These are phyloP conservation scores for Globomyces pollinis-pini DNA, from an alignment of 192 early-diverging fungal species.

Conservation along the genomic window DNA sequence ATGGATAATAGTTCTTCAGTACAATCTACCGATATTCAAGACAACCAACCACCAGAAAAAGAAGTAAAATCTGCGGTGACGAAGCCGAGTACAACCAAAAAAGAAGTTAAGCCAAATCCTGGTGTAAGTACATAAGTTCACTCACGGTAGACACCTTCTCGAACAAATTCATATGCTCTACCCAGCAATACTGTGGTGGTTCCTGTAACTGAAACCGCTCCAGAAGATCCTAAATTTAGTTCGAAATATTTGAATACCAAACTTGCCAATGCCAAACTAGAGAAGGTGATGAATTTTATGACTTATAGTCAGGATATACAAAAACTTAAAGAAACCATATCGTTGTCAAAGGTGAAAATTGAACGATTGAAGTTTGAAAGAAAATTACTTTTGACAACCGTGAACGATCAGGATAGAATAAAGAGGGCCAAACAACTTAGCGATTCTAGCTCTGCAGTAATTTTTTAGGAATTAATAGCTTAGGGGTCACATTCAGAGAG, in stretches of 20 bases:
- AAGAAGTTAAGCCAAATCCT: no score
- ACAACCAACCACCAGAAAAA: no score
- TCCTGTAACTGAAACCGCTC: not conserved
- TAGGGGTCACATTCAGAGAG: not conserved
- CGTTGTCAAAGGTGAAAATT: not conserved
- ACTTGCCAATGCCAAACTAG: not conserved
- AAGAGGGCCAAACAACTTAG: not conserved
- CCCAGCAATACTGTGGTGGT: not conserved
- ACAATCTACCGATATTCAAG: no score
- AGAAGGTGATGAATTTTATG: not conserved
- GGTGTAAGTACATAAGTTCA: no score
- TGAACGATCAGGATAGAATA: not conserved
- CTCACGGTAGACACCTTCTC: no score
- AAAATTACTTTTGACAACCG: not conserved
- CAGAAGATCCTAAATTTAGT: not conserved
- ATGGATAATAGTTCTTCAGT: no score
- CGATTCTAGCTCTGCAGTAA: not conserved
- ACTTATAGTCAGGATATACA: constrained; percentile 2
- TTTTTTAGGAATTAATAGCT: not conserved
- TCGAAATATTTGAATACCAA: not conserved
- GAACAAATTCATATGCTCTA: not conserved
- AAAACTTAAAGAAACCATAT: not conserved
- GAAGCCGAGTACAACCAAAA: no score
- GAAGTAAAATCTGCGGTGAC: no score
- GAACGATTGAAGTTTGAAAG: constrained; percentile 7